phyloP scores from a whole-genome alignment of 352 stramenopile species.

The Globisporangium barbulae region DNA sequence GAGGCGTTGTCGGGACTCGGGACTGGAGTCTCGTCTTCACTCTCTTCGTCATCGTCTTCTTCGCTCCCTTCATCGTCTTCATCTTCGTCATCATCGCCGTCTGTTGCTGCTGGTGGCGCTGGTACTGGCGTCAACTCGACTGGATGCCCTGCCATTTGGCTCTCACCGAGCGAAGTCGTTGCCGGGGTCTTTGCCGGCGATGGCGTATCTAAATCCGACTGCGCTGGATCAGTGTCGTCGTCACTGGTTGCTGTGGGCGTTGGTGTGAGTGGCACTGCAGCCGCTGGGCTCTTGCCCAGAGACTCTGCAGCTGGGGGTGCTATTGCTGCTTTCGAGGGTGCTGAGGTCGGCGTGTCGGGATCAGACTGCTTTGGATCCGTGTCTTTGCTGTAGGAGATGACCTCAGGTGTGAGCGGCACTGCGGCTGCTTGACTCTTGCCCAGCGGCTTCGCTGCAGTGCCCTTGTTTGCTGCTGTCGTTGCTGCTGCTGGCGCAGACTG shows the following conservation, averaged over 20 bases:
- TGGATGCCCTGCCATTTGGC: not conserved
- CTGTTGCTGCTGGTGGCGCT: not conserved
- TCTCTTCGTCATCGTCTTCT: not conserved
- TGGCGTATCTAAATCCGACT: not conserved
- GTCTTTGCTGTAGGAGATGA: not conserved
- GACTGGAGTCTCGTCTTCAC: not conserved
- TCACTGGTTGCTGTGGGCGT: not conserved
- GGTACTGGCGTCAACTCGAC: not conserved
- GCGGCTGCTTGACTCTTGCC: not conserved
- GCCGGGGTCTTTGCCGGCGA: not conserved
- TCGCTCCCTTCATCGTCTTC: not conserved
- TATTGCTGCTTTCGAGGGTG: not conserved
- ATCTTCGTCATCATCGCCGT: not conserved
- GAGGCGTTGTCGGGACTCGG: not conserved
- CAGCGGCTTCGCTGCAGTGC: not conserved
- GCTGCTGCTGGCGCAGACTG: not conserved
- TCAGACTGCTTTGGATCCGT: not conserved
- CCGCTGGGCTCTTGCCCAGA: constrained; percentile 1
- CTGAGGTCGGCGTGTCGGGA: not conserved
- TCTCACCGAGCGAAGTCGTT: not conserved
- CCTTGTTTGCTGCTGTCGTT: not conserved
- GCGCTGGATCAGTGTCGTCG: not conserved
- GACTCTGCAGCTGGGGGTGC: not conserved
- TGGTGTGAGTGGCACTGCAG: not conserved
- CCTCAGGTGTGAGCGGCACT: not conserved